phyloP scores from a whole-genome alignment of 1,284 basidiomycete genomes.

The Ustilago lituana region DNA sequence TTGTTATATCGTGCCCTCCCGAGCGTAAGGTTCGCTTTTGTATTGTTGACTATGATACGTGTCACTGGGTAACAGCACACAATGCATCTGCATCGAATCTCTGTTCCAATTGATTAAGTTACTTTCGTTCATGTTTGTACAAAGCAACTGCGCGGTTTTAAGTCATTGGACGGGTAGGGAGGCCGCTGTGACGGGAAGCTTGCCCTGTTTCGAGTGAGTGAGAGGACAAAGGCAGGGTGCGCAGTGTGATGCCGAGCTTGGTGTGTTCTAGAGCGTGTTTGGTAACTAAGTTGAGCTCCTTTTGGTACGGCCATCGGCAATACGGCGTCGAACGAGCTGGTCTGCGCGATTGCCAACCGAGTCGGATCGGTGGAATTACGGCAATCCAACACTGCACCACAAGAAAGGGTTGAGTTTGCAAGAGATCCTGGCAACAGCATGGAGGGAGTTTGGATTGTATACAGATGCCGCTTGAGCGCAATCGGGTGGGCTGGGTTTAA shows the following conservation, averaged over 20 bases:
- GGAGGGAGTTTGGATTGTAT: conserved; percentile 48
- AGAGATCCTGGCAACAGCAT: conserved; percentile 49
- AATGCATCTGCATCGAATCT: background rate
- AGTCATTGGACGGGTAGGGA: conserved; percentile 11
- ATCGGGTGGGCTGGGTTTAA: conserved; percentile 56
- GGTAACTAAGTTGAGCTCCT: conserved; percentile 41
- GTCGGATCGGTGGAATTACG: conserved; percentile 55
- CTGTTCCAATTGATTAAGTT: too few relatives aligned
- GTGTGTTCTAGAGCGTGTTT: conserved; percentile 51
- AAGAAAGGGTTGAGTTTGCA: conserved; percentile 37
- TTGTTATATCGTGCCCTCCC: too few relatives aligned
- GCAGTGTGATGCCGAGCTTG: conserved; percentile 23
- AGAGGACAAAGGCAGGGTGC: background rate
- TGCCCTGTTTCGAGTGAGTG: background rate
- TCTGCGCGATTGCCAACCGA: conserved; percentile 52
- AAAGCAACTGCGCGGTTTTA: too few relatives aligned
- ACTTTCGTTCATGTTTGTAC: too few relatives aligned
- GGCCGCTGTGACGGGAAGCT: conserved; percentile 1
- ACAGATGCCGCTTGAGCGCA: conserved; percentile 51
- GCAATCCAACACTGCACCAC: conserved; percentile 47
- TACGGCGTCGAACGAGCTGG: conserved; percentile 54
- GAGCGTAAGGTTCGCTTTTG: too few relatives aligned
- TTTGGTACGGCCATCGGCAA: conserved; percentile 48
- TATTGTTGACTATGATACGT: too few relatives aligned
- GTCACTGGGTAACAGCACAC: too few relatives aligned